Evolutionary conservation across 805 yeast species (phyloP).

Genomic region (Starmerella vitae): DNA sequence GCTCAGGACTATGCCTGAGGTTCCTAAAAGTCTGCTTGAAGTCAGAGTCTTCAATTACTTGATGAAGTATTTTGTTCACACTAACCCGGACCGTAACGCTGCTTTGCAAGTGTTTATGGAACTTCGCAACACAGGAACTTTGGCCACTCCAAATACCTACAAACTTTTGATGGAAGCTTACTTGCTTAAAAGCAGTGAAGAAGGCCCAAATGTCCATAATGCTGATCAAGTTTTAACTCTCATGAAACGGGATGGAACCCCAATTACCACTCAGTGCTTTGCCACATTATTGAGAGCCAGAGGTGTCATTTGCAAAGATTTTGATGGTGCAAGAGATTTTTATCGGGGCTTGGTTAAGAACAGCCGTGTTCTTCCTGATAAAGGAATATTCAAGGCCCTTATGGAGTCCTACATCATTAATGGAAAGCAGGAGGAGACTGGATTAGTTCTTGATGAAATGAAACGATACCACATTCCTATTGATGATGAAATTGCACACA

Average conservation of each 20-base stretch:
- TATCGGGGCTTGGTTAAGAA: constrained; percentile 24
- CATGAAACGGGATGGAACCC: constrained; percentile 24
- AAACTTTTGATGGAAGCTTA: constrained; percentile 29
- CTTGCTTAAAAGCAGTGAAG: constrained; percentile 26
- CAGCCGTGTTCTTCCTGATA: constrained; percentile 28
- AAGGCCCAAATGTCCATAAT: constrained; percentile 22
- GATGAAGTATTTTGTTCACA: constrained; percentile 29
- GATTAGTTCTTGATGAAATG: constrained; percentile 27
- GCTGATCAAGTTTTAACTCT: constrained; percentile 28
- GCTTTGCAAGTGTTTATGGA: constrained; percentile 26
- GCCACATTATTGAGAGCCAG: constrained; percentile 30
- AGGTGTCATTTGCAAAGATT: constrained; percentile 27
- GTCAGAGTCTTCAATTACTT: constrained; percentile 28
- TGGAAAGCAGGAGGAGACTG: constrained; percentile 23
- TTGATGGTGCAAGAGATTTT: constrained; percentile 27
- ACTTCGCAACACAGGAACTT: constrained; percentile 22
- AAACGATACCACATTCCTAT: constrained; percentile 22
- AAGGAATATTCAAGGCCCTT: constrained; percentile 29
- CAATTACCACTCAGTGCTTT: constrained; percentile 27
- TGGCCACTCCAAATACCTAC: constrained; percentile 31
- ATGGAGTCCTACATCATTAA: constrained; percentile 30
- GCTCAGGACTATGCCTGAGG: constrained; percentile 5
- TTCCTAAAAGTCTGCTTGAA: constrained; percentile 6
- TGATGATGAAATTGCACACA: constrained; percentile 24
- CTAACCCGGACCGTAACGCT: constrained; percentile 23